phyloP scores from a whole-genome alignment of 768 basidiomycete species.

The Fomitopsis serialis region DNA sequence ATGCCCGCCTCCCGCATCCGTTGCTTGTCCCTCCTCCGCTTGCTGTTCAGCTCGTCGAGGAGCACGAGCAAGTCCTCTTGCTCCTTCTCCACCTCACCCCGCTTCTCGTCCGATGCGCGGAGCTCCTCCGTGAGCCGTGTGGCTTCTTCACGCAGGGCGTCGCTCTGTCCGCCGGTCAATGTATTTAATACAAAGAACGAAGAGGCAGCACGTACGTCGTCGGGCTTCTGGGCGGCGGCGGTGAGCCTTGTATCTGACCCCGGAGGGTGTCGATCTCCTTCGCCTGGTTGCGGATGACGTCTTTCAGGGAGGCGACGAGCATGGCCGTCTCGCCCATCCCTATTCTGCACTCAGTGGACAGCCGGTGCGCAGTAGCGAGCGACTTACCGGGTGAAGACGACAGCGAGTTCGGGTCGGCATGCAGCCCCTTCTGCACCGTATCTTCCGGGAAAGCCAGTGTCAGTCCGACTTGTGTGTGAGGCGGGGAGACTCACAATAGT shows the following conservation, averaged over 20 bases:
- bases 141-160: constrained; percentile 42
- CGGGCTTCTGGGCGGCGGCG: constrained; percentile 33
- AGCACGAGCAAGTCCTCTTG: constrained; percentile 94
- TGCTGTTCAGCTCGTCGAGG: constrained; percentile 85
- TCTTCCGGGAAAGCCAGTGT: constrained; percentile 34
- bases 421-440: constrained; percentile 69
- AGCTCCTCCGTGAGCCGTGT: constrained; percentile 42
- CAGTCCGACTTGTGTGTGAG: not conserved
- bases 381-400: constrained; percentile 56
- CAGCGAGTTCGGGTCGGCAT: constrained; percentile 60
- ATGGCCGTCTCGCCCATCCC: constrained; percentile 69
- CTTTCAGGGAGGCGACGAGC: constrained; percentile 78
- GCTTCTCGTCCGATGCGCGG: constrained; percentile 51
- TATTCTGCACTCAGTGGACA: not conserved
- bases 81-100: constrained; percentile 87
- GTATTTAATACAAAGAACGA: not conserved
- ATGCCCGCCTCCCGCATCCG: constrained; percentile 66
- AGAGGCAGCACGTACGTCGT: constrained; percentile 7
- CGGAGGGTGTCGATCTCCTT: constrained; percentile 71
- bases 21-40: constrained; percentile 80
- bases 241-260: constrained; percentile 46
- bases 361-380: not conserved
- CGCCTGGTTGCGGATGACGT: constrained; percentile 78
- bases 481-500: constrained; percentile 66
- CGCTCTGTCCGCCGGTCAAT: constrained; percentile 27